Evolutionary conservation across 768 basidiomycete genomes (phyloP), one percentile per base, ranked within the genome.

Genomic region (Pulveroboletus sp.): DNA sequence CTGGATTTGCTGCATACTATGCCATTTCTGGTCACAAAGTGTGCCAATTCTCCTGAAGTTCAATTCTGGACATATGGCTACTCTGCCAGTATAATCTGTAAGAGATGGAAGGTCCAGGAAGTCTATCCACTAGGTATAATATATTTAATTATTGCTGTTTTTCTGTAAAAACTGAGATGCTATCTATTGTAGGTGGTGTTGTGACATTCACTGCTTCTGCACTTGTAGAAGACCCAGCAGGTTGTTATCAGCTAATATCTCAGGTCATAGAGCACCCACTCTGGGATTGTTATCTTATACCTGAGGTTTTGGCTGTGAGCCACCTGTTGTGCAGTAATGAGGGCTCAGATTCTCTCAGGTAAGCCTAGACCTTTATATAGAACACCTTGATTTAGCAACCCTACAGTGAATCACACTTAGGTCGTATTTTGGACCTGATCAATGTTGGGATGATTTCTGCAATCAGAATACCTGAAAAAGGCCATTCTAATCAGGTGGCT

Each of bases 51-150:
- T 4, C 67, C 72, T 27, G 74, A 79, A 36, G 59, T 79, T 7
- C 80, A 77, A 31, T 87, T 89, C 56, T 80, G 81, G 60, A 77
- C 78, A 1, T 91, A 83, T 68, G 88, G 88, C 0, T 78, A 82
- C 10, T 79, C 86, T 63, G 65, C 76, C 27, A 72, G 62, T 15
- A 67, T 85, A 13, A 64, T 73, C n/a, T 74, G 72, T 15, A 62
- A 71, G 6, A 66, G 72, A 30, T 86, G 83, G 85, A 78, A 77
- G n/a, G 57, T 88, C 8, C 73, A 75, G 30, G 83, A 84, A 54
- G 76, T 90, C 10, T 89, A 79, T 59, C 83, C 84, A 35, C 64
- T 79, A 49, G 88, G 88, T 87, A 59, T 43, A 76, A 64, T 15
- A 17, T 4, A 8, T 1, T 30, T 0, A 21, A n/a, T 33, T 36